These are phyloP conservation scores for Leishmania braziliensis DNA, from an alignment of 208 protist genomes.

Conservation along the genomic window DNA sequence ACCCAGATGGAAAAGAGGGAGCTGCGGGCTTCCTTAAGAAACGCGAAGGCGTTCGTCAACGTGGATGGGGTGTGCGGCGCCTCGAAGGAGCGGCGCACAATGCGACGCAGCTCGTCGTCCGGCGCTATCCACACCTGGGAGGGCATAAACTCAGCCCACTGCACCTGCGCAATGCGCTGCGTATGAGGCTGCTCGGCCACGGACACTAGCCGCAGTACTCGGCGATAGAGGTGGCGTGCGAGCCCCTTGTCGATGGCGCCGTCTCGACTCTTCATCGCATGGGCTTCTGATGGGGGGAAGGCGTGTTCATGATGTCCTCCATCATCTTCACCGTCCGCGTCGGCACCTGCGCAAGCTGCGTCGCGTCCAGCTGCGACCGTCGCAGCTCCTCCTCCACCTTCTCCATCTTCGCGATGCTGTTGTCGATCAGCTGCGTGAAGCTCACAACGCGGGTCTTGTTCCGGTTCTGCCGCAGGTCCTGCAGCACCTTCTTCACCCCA, in stretches of 20 bases:
- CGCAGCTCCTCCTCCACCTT: conserved; percentile 78
- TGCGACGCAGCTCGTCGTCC: conserved; percentile 21
- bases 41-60: conserved; percentile 45
- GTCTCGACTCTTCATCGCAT: neutral
- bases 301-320: conserved; percentile 82
- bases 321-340: conserved; percentile 68
- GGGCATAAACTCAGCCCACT: conserved; percentile 62
- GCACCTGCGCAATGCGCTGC: conserved; percentile 25
- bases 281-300: neutral
- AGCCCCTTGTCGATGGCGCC: conserved; percentile 20
- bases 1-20: conserved; percentile 51
- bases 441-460: conserved; percentile 85
- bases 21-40: conserved; percentile 46
- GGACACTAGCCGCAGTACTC: conserved; percentile 22
- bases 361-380: conserved; percentile 68
- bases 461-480: conserved; percentile 78
- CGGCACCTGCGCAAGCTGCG: conserved; percentile 70
- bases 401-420: conserved; percentile 78
- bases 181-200: conserved; percentile 18
- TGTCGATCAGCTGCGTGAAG: conserved; percentile 82
- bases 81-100: conserved; percentile 43
- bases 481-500: conserved; percentile 75
- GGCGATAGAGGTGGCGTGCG: conserved; percentile 29
- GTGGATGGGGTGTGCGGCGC: conserved; percentile 17
- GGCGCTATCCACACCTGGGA: conserved; percentile 21